A percentile compares a stretch with the other conserved stretches of the same genome.
Evolutionary conservation across 2,329 filamentous ascomycete species (phyloP).

Genomic region (Aspergillus sp.): DNA sequence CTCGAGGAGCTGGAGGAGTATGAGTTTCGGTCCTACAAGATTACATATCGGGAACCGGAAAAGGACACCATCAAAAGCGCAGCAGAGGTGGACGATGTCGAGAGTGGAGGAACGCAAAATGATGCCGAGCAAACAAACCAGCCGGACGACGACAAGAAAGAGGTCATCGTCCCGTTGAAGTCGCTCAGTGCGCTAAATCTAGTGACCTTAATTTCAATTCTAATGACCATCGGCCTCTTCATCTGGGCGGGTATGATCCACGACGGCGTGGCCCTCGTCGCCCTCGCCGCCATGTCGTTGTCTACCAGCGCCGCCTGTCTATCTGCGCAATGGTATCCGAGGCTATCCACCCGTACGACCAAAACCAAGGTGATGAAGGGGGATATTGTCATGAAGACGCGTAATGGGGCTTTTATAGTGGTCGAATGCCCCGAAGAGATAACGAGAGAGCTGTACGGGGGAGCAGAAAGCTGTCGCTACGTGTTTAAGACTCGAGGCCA

Average conservation of each 20-base stretch:
- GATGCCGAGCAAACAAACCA: neutral
- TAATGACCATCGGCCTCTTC: constrained; percentile 31
- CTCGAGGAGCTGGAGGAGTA: constrained; percentile 10
- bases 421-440: constrained; percentile 61
- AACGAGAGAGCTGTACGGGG: constrained; percentile 62
- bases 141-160: neutral
- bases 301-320: constrained; percentile 58
- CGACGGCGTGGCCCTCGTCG: constrained; percentile 57
- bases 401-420: constrained; percentile 61
- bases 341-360: constrained; percentile 55
- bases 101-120: neutral
- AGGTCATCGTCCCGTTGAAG: constrained; percentile 20
- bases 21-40: constrained; percentile 14
- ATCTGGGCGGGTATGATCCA: constrained; percentile 35
- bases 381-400: constrained; percentile 63
- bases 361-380: constrained; percentile 54
- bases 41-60: neutral
- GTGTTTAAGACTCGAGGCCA: constrained; percentile 51
- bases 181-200: constrained; percentile 58
- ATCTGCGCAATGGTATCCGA: constrained; percentile 60
- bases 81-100: neutral
- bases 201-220: constrained; percentile 55
- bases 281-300: constrained; percentile 55
- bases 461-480: constrained; percentile 63
- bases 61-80: neutral